These are phyloP conservation scores for Strobilomyces dryophilus DNA, from an alignment of 768 basidiomycete genomes.

Conservation along the genomic window DNA sequence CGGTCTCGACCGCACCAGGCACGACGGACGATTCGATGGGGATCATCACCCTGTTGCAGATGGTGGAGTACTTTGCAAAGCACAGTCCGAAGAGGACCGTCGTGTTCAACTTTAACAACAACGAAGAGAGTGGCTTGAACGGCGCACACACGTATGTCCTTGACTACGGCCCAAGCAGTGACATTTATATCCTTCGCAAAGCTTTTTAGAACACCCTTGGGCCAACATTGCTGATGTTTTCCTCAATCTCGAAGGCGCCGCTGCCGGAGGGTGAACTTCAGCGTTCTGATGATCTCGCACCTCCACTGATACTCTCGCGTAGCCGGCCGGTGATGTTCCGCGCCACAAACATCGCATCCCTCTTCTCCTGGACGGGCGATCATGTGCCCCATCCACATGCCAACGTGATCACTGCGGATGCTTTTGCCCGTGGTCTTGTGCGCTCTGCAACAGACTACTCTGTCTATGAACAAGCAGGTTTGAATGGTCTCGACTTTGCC, in stretches of 20 bases:
- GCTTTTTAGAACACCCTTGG: slow-evolving; percentile 76
- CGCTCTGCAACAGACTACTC: slow-evolving; percentile 72
- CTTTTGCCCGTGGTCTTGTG: slow-evolving; percentile 60
- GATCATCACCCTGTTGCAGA: slow-evolving; percentile 58
- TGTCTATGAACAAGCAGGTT: slow-evolving; percentile 53
- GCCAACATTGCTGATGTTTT: slow-evolving; percentile 60
- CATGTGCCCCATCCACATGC: slow-evolving; percentile 66
- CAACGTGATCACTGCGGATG: slow-evolving; percentile 65
- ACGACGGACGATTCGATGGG: slow-evolving; percentile 81
- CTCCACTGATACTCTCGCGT: background rate
- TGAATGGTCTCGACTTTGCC: slow-evolving; percentile 74
- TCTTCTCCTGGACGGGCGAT: slow-evolving; percentile 45
- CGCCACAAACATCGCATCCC: slow-evolving; percentile 53
- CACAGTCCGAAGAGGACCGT: slow-evolving; percentile 55
- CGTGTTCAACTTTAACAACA: slow-evolving; percentile 84
- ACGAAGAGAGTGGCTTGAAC: slow-evolving; percentile 73
- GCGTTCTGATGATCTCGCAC: background rate
- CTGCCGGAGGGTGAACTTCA: slow-evolving; percentile 61
- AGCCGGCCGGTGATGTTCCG: slow-evolving; percentile 79
- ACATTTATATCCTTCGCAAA: slow-evolving; percentile 21
- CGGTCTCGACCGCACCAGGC: slow-evolving; percentile 70
- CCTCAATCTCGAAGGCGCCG: slow-evolving; percentile 81
- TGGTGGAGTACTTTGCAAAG: slow-evolving; percentile 52
- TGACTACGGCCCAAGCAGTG: background rate
- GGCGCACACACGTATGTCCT: slow-evolving; percentile 59